phyloP scores from a whole-genome alignment of 108 stramenopile species.

The Hondaea fermentalgiana region DNA sequence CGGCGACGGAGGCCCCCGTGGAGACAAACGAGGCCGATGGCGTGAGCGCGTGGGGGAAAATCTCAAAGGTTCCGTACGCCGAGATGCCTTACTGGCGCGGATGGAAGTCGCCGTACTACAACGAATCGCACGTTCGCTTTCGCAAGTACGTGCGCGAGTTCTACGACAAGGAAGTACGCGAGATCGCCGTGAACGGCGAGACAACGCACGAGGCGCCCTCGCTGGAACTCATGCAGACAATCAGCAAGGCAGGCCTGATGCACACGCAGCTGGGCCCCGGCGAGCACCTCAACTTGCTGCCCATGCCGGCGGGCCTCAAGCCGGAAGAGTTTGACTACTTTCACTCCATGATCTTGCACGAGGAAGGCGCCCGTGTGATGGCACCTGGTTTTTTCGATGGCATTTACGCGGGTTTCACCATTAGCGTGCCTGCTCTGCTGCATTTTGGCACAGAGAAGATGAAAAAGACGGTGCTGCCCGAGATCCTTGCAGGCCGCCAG shows the following conservation, averaged over 20 bases:
- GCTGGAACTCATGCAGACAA: background rate
- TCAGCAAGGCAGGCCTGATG: background rate
- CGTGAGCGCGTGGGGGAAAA: background rate
- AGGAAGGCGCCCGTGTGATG: background rate
- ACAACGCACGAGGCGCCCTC: background rate
- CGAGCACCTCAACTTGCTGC: background rate
- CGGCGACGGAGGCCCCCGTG: background rate
- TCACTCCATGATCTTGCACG: background rate
- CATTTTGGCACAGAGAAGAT: slow-evolving; percentile 1
- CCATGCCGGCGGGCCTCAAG: background rate
- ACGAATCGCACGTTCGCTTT: slow-evolving; percentile 8
- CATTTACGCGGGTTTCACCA: background rate
- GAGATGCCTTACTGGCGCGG: background rate
- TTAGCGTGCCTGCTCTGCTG: background rate
- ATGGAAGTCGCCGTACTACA: background rate
- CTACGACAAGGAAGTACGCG: slow-evolving; percentile 5
- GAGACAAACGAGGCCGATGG: background rate
- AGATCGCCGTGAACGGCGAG: background rate
- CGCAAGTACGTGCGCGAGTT: slow-evolving; percentile 16
- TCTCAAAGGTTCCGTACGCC: slow-evolving; percentile 1
- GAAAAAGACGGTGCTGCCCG: background rate
- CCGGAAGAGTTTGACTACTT: background rate
- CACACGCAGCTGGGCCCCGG: slow-evolving; percentile 6
- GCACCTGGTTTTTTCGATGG: background rate
- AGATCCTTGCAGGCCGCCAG: background rate